Percentiles rank a stretch among this genome's conserved stretches.
Evolutionary conservation across 83 land plant genomes (phyloP).

Genomic region (Diphasiastrum complanatum): DNA sequence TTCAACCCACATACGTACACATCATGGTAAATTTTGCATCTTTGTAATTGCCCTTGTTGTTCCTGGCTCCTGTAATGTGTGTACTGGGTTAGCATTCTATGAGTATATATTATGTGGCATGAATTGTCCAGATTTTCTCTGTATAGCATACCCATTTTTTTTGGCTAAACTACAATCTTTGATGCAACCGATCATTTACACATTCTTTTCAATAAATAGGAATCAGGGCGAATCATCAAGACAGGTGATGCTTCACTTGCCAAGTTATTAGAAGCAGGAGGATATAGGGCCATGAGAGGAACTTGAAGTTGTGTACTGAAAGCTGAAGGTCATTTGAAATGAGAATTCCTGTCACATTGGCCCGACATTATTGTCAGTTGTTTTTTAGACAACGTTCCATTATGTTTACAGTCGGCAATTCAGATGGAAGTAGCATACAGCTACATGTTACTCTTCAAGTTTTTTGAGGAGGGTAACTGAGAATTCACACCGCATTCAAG

Average conservation of each 20-base stretch:
- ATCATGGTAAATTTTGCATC: slow-evolving; percentile 74
- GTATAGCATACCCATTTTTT: neutral
- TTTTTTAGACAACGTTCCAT: too few species aligned
- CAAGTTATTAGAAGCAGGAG: slow-evolving; percentile 59
- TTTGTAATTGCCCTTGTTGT: neutral
- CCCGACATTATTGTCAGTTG: too few species aligned
- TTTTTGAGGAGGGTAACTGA: too few species aligned
- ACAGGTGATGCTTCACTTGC: slow-evolving; percentile 83
- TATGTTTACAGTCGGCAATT: too few species aligned
- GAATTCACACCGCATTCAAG: too few species aligned
- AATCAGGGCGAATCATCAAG: slow-evolving; percentile 74
- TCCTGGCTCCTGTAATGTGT: neutral
- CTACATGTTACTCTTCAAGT: too few species aligned
- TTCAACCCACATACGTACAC: slow-evolving; percentile 74
- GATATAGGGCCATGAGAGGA: slow-evolving; percentile 52
- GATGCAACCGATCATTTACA: neutral
- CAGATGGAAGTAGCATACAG: too few species aligned
- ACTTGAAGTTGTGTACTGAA: too few species aligned
- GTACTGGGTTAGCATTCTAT: neutral
- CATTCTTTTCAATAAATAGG: slow-evolving; percentile 29
- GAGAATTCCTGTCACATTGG: too few species aligned
- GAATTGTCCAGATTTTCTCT: neutral
- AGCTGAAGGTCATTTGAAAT: too few species aligned
- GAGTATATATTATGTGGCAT: neutral
- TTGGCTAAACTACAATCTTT: neutral